Evolutionary conservation across 139 green algal species (phyloP).

Genomic region (Picochlorum sp.): DNA sequence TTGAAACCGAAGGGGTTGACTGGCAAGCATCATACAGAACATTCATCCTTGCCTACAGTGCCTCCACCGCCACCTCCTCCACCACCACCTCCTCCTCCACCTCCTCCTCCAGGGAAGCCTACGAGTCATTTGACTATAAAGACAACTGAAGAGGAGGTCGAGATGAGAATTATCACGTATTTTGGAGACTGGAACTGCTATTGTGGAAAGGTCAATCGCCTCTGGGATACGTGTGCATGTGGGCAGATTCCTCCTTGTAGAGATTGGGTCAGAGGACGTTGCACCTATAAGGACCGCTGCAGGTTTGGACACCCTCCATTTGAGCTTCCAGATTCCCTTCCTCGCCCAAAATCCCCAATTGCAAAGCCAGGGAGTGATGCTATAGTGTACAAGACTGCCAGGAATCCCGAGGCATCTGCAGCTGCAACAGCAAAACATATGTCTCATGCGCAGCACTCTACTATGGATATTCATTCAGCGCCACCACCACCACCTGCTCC

Average conservation of each 20-base stretch:
- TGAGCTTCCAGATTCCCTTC: conserved; percentile 26
- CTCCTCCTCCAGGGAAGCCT: conserved; percentile 1
- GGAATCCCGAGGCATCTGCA: background rate
- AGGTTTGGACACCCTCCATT: conserved; percentile 39
- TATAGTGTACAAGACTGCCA: conserved; percentile 7
- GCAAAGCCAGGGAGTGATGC: conserved; percentile 24
- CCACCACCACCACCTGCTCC: background rate
- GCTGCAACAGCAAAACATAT: conserved; percentile 10
- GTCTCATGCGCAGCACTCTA: background rate
- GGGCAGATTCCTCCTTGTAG: conserved; percentile 30
- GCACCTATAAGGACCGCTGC: conserved; percentile 30
- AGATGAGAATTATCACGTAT: conserved; percentile 37
- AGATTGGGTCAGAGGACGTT: conserved; percentile 42
- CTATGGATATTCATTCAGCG: background rate
- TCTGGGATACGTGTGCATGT: conserved; percentile 41
- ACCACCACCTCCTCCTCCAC: conserved; percentile 5
- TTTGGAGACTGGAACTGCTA: conserved; percentile 40
- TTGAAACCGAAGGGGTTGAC: background rate
- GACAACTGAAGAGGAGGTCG: background rate
- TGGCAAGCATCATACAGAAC: background rate
- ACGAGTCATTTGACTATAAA: background rate
- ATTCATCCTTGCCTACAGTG: background rate
- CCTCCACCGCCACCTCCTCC: conserved; percentile 1
- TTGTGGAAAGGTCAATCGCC: conserved; percentile 23
- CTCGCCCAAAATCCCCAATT: conserved; percentile 26